A percentile compares a stretch with the other conserved stretches of the same genome.
phyloP scores from a whole-genome alignment of 2,329 filamentous ascomycete species.

The Cordyceps fumosorosea region DNA sequence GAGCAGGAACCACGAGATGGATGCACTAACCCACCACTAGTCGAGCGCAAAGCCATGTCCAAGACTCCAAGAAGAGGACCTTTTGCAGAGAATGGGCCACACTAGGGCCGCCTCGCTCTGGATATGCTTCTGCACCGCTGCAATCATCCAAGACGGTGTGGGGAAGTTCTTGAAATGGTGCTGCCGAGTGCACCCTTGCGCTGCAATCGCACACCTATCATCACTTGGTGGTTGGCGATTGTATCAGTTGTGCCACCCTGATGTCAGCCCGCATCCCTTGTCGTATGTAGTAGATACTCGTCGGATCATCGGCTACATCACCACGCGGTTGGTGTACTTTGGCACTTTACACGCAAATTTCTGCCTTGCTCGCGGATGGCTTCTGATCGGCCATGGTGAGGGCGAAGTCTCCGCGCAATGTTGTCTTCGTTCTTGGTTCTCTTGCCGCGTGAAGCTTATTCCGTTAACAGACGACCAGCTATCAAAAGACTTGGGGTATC shows the following conservation, averaged over 20 bases:
- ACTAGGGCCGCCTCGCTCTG: not conserved
- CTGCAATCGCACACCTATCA: not conserved
- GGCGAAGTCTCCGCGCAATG: no score
- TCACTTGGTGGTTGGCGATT: not conserved
- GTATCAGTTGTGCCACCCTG: no score
- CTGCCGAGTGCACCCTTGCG: not conserved
- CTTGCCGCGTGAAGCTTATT: no score
- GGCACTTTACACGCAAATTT: no score
- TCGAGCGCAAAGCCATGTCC: not conserved
- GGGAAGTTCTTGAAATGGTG: not conserved
- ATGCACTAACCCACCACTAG: conserved; percentile 3
- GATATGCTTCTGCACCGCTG: conserved; percentile 3
- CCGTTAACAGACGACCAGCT: no score
- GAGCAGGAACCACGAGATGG: conserved; percentile 2
- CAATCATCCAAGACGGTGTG: not conserved
- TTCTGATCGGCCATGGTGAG: no score
- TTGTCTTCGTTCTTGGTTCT: no score
- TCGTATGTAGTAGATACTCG: no score
- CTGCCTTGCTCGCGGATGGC: no score
- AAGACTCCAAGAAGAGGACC: not conserved
- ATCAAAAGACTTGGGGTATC: no score
- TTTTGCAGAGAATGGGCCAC: conserved; percentile 2
- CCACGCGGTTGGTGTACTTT: no score
- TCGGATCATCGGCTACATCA: no score
- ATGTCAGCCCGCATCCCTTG: not conserved